Conservation (phyloP, 345 rosid genomes). For the Aquilaria sinensis region DNA sequence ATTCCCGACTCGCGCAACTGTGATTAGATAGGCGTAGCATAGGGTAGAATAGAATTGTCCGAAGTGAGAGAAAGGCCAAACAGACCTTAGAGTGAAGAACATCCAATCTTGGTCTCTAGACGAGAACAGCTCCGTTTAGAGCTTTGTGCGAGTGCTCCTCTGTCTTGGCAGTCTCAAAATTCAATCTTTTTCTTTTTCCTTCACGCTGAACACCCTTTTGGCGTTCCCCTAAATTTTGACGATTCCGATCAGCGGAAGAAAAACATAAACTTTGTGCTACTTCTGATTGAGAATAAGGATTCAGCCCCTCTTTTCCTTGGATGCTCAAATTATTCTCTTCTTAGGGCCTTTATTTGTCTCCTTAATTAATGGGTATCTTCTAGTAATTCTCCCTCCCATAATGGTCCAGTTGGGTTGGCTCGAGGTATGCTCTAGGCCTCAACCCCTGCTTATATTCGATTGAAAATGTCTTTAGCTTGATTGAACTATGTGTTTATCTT, state of each 20-base stretch:
- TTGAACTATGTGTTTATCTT: conserved; percentile 6
- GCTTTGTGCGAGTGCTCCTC: neutral
- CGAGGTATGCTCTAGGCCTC: neutral
- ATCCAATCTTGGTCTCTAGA: conserved; percentile 7
- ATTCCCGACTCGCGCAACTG: too few relatives aligned
- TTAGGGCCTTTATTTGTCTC: conserved; percentile 15
- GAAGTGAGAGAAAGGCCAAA: neutral
- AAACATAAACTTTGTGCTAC: too few relatives aligned
- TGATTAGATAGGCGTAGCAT: too few relatives aligned
- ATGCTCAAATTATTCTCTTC: conserved; percentile 5
- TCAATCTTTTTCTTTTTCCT: neutral
- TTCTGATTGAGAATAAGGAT: neutral
- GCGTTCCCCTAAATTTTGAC: too few relatives aligned
- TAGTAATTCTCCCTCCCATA: conserved; percentile 9
- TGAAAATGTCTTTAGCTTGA: neutral
- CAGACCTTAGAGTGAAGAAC: neutral
- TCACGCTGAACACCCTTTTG: neutral
- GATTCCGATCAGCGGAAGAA: too few relatives aligned
- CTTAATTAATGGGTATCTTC: conserved; percentile 9
- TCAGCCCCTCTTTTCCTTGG: conserved; percentile 9
- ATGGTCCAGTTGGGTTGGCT: conserved; percentile 17
- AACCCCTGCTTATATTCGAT: neutral
- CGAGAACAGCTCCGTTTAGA: neutral
- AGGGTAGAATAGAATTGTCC: neutral
- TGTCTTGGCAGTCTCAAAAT: neutral